A percentile compares a stretch with the other conserved stretches of the same genome.
phyloP scores from a whole-genome alignment of 1,284 basidiomycete genomes.

The Apiotrichum sp. region DNA sequence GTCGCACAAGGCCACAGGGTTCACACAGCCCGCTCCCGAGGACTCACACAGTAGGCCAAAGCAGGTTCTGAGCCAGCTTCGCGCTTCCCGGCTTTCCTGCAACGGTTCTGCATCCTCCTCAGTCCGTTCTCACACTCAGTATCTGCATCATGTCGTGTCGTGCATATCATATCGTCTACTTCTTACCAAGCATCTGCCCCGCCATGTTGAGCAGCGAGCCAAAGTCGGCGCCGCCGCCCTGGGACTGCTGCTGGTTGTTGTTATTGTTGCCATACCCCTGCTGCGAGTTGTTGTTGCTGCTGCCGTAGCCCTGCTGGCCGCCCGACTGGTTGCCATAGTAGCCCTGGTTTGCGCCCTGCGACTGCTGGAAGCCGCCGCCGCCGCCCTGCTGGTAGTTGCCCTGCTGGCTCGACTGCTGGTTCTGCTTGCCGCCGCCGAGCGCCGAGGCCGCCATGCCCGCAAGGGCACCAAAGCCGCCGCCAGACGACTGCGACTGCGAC shows the following conservation, averaged over 20 bases:
- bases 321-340: background rate
- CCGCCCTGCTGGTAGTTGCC: background rate
- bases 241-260: background rate
- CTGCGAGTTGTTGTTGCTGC: background rate
- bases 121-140: no score
- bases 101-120: no score
- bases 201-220: conserved; percentile 1
- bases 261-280: background rate
- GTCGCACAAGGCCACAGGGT: no score
- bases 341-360: background rate
- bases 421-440: background rate
- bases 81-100: no score
- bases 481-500: background rate
- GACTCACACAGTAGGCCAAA: no score
- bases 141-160: no score
- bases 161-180: background rate
- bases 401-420: background rate
- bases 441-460: background rate
- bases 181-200: background rate
- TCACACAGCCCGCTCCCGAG: no score
- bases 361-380: background rate
- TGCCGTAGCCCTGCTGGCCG: conserved; percentile 3
- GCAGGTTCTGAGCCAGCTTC: no score
- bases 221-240: background rate
- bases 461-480: background rate